Conservation (phyloP, 208 protist genomes). For the Crithidia thermophila region DNA sequence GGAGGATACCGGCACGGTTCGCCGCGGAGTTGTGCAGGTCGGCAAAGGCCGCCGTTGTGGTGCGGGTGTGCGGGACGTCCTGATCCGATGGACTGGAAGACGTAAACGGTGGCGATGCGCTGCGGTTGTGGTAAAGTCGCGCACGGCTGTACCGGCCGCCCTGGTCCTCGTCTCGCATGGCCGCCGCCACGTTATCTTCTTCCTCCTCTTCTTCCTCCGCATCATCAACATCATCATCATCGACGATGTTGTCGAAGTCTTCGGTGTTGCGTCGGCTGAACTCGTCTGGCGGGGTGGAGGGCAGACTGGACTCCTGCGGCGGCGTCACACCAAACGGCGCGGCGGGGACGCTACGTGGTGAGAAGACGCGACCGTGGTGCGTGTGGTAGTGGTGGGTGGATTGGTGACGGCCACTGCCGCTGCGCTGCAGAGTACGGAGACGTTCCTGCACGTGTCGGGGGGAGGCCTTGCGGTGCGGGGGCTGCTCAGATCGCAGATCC, state of each 20-base stretch:
- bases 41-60: not conserved
- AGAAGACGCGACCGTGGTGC: not conserved
- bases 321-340: not conserved
- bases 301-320: not conserved
- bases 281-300: conserved; percentile 7
- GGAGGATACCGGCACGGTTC: too few relatives aligned
- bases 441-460: too few relatives aligned
- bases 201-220: too few relatives aligned
- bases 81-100: conserved; percentile 2
- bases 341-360: not conserved
- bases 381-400: not conserved
- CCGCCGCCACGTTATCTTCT: too few relatives aligned
- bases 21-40: too few relatives aligned
- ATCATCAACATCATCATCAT: not conserved
- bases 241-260: too few relatives aligned
- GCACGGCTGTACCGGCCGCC: not conserved
- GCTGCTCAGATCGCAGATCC: too few relatives aligned
- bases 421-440: too few relatives aligned
- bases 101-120: not conserved
- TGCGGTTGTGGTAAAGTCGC: too few relatives aligned
- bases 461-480: too few relatives aligned
- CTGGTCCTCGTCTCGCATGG: too few relatives aligned
- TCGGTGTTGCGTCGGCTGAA: not conserved
- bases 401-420: not conserved
- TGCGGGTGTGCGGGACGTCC: not conserved